Percentiles rank a stretch among this genome's conserved stretches.
Evolutionary conservation across 208 protist genomes (phyloP).

Genomic region (Tetramitus jugosus): DNA sequence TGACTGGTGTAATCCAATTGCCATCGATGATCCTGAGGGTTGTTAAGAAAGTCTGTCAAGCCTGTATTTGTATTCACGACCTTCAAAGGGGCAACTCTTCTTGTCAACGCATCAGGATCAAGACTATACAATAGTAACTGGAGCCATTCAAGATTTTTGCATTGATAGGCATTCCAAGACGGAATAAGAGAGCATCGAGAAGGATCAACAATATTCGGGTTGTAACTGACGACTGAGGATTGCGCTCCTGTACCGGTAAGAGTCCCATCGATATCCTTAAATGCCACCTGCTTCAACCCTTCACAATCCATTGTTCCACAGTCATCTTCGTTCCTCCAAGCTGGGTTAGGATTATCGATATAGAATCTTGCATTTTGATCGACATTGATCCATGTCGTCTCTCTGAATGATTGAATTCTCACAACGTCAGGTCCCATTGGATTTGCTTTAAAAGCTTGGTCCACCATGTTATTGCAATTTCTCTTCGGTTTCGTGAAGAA

Average conservation of each 20-base stretch:
- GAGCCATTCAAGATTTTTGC: background rate
- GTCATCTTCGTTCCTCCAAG: background rate
- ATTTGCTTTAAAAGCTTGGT: too few species aligned
- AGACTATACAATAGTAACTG: background rate
- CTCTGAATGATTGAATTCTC: too few species aligned
- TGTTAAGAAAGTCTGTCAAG: background rate
- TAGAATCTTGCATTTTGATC: background rate
- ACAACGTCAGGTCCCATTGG: too few species aligned
- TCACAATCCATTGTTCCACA: background rate
- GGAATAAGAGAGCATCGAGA: background rate
- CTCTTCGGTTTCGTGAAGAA: too few species aligned
- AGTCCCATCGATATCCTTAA: background rate
- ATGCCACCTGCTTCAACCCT: background rate
- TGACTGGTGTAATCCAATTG: background rate
- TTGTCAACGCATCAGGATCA: background rate
- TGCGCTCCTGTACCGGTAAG: background rate
- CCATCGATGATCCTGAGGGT: background rate
- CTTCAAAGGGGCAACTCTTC: background rate
- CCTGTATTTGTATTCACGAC: background rate
- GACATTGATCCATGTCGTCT: too few species aligned
- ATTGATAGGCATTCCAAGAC: background rate
- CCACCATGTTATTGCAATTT: too few species aligned
- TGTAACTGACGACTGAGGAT: background rate
- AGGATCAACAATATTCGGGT: background rate
- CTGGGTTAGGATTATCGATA: background rate